Evolutionary conservation across 768 basidiomycete species (phyloP), one percentile per base, ranked within the genome.

Genomic region (Gautieria morchelliformis): DNA sequence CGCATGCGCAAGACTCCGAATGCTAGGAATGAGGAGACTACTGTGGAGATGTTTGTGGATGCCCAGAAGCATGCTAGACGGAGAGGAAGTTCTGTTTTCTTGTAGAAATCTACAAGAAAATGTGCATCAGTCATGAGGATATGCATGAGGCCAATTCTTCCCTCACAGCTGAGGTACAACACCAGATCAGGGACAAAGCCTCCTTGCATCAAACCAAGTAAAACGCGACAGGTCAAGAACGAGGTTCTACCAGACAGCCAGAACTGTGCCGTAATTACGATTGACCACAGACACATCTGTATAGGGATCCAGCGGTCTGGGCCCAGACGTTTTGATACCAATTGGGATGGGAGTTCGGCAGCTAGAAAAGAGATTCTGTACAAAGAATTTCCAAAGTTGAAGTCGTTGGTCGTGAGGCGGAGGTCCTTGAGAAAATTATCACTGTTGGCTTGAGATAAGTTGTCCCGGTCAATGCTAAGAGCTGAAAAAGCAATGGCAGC

Each of bases 261-360:
- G 62, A 81, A 83, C 63, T 84, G 83, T 30, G 64, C 66, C 22
- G 74, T 61, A 6, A 81, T 75, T 5, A 83, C 72, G 45, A 81
- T 65, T 17, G 70, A 76, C 80, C 79, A 82, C 17, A 74, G 59
- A 52, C 75, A 77, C 70, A 82, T 79, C 64, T 82, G 80, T 1
- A 72, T 75, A 5, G 81, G 80, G 66, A 82, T 81, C 81, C 80
- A 84, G 24, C 78, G 75, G 65, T 85, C 83, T 3, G 82, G 82
- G 3, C 83, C 82, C 40, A 82, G 60, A 12, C 76, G 72, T 66
- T 85, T 85, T 1, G 80, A 82, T 42, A 84, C 67, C 14, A 84
- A 68, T 57, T 84, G 82, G 11, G 82, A 83, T 8, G 84, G 83
- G 17, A 85, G 66, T 61, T 84, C 83, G 0, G 82, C 81, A 39